Conservation (phyloP, 148 eudicot genomes). For the Spergularia marina region DNA sequence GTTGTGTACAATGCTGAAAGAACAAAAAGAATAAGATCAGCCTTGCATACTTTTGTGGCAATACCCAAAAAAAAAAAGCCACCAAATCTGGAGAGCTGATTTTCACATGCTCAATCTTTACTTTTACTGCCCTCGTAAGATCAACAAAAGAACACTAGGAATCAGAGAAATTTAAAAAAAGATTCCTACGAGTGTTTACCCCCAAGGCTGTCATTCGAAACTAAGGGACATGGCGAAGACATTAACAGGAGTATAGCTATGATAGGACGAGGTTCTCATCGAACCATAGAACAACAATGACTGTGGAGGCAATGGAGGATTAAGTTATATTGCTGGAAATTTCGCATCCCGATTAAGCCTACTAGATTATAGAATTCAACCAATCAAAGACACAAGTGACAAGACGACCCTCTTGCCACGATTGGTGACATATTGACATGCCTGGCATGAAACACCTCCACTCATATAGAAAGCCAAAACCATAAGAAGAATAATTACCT, state of each 20-base stretch:
- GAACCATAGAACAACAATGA: not conserved
- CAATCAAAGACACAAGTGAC: not conserved
- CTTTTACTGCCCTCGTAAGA: too few relatives aligned
- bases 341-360: too few relatives aligned
- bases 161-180: too few relatives aligned
- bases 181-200: too few relatives aligned
- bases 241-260: not conserved
- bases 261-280: not conserved
- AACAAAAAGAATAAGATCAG: constrained; percentile 2
- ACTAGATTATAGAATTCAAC: not conserved
- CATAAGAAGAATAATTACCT: constrained; percentile 15
- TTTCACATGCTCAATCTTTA: too few relatives aligned
- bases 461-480: not conserved
- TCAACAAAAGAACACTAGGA: too few relatives aligned
- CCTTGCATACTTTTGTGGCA: not conserved
- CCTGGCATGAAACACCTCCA: not conserved
- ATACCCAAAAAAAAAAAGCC: not conserved
- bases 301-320: not conserved
- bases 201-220: too few relatives aligned
- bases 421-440: not conserved
- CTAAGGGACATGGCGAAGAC: too few relatives aligned
- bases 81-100: not conserved
- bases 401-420: not conserved
- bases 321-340: too few relatives aligned
- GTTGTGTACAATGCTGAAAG: constrained; percentile 66